Conservation (phyloP, 1,284 basidiomycete genomes). For the Leccinum proximum region DNA sequence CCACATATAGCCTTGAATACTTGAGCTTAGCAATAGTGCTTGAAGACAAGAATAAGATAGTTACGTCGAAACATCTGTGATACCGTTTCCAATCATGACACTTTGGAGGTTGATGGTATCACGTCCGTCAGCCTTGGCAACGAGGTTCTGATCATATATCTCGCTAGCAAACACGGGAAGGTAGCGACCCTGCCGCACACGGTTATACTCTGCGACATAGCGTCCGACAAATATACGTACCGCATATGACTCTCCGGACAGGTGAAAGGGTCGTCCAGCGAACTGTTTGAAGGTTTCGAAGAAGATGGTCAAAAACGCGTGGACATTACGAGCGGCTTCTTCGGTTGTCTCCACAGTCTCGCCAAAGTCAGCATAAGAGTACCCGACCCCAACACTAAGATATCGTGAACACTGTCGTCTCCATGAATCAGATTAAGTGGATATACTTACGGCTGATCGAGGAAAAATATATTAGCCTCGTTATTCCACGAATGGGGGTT, state of each 20-base stretch:
- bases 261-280: slow-evolving; percentile 58
- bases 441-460: slow-evolving; percentile 65
- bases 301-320: slow-evolving; percentile 72
- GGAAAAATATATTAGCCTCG: slow-evolving; percentile 68
- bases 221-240: slow-evolving; percentile 31
- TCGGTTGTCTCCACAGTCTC: slow-evolving; percentile 61
- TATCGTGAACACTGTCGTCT: slow-evolving; percentile 5
- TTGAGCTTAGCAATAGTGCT: slow-evolving; percentile 19
- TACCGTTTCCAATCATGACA: slow-evolving; percentile 61
- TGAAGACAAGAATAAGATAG: slow-evolving; percentile 11
- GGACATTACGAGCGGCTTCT: slow-evolving; percentile 67
- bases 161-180: slow-evolving; percentile 80
- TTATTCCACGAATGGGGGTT: slow-evolving; percentile 71
- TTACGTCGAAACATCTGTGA: slow-evolving; percentile 60
- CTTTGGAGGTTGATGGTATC: slow-evolving; percentile 66
- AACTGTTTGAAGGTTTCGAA: slow-evolving; percentile 75
- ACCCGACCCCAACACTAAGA: slow-evolving; percentile 43
- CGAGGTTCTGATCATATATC: slow-evolving; percentile 71
- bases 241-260: slow-evolving; percentile 71
- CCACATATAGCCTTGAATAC: slow-evolving; percentile 47
- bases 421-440: slow-evolving; percentile 24
- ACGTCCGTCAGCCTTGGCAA: slow-evolving; percentile 51
- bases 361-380: slow-evolving; percentile 49
- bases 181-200: slow-evolving; percentile 58
- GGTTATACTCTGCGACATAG: neutral